Evolutionary conservation across 208 protist species (phyloP).

Genomic region (Trypanosoma brucei): DNA sequence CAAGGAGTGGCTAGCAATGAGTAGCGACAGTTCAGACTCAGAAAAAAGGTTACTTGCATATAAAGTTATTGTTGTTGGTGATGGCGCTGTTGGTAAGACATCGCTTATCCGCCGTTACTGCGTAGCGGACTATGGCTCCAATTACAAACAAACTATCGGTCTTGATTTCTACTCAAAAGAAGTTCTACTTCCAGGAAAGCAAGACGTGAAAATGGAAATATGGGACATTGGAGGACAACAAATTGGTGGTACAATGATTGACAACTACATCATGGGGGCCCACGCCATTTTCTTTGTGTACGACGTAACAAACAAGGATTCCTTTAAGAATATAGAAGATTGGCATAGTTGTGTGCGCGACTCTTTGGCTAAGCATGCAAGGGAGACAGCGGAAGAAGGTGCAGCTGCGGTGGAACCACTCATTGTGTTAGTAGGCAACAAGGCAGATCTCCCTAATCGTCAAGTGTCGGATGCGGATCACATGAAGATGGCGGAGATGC

Average conservation of each 20-base stretch:
- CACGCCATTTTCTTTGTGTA: conserved; percentile 91
- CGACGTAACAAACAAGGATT: conserved; percentile 89
- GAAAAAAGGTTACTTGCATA: conserved; percentile 42
- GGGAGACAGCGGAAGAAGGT: neutral
- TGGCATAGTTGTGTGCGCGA: conserved; percentile 74
- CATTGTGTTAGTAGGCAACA: conserved; percentile 89
- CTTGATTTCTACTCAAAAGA: conserved; percentile 94
- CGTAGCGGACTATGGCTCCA: conserved; percentile 69
- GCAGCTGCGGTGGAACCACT: conserved; percentile 29
- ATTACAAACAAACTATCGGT: conserved; percentile 95
- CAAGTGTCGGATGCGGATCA: conserved; percentile 74
- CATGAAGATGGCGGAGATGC: conserved; percentile 42
- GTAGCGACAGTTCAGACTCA: conserved; percentile 58
- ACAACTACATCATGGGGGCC: conserved; percentile 91
- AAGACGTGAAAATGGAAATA: conserved; percentile 80
- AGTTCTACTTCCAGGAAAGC: conserved; percentile 64
- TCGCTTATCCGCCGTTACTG: conserved; percentile 89
- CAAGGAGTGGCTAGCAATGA: conserved; percentile 28
- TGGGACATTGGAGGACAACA: conserved; percentile 96
- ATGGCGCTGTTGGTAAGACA: conserved; percentile 92
- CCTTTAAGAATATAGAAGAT: conserved; percentile 91
- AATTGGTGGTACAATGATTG: conserved; percentile 91
- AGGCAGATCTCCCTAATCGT: conserved; percentile 87
- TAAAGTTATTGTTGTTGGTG: conserved; percentile 75
- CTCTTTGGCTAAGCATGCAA: conserved; percentile 17